phyloP scores from a whole-genome alignment of 495 filamentous ascomycete genomes.

The Amniculicola lignicola region DNA sequence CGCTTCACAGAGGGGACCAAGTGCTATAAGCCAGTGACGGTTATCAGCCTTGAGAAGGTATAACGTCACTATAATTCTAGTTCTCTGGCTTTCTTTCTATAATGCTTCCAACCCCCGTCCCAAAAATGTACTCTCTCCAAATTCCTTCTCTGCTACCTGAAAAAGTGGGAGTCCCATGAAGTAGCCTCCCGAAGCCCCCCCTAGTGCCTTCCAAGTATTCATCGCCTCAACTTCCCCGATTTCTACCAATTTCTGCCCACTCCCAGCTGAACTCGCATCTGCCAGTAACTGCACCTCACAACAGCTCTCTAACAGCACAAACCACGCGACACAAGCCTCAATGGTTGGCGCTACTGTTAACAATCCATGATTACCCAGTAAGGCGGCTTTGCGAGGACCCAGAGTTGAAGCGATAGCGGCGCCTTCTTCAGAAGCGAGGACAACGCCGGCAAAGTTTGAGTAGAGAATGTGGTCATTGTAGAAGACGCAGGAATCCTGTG shows the following conservation, averaged over 20 bases:
- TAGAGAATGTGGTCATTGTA: slow-evolving; percentile 22
- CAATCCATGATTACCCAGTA: slow-evolving; percentile 16
- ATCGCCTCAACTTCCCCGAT: slow-evolving; percentile 16
- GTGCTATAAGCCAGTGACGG: too few species aligned
- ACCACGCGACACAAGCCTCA: slow-evolving; percentile 13
- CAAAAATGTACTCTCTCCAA: slow-evolving; percentile 35
- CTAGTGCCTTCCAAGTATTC: slow-evolving; percentile 16
- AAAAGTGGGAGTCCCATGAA: slow-evolving; percentile 26
- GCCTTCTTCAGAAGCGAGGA: slow-evolving; percentile 16
- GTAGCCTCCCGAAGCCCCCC: slow-evolving; percentile 10
- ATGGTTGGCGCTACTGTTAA: slow-evolving; percentile 12
- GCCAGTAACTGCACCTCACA: slow-evolving; percentile 16
- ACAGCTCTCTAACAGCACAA: slow-evolving; percentile 15
- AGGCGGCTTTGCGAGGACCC: slow-evolving; percentile 1
- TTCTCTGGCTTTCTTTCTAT: too few species aligned
- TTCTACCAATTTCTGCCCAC: slow-evolving; percentile 7
- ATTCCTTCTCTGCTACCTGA: slow-evolving; percentile 33
- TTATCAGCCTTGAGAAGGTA: too few species aligned
- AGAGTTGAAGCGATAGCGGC: slow-evolving; percentile 6
- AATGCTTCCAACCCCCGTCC: slow-evolving; percentile 34
- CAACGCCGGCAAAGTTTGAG: slow-evolving; percentile 20
- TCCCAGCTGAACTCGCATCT: slow-evolving; percentile 14
- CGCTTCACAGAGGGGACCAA: too few species aligned
- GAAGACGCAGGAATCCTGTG: slow-evolving; percentile 18
- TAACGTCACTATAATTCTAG: too few species aligned